Evolutionary conservation across 306 rosid genomes (phyloP).

Genomic region (Medicago truncatula): MtrunA17r5.0-ANR NC_053042.1:5392001-5392500

Average conservation of each 20-base stretch:
- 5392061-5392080: slow-evolving; percentile 90
- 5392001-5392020: slow-evolving; percentile 97
- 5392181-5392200: slow-evolving; percentile 52
- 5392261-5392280: slow-evolving; percentile 52
- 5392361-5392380: slow-evolving; percentile 58
- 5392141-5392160: slow-evolving; percentile 56
- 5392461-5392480: slow-evolving; percentile 58
- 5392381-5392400: slow-evolving; percentile 68
- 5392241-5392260: slow-evolving; percentile 52
- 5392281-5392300: slow-evolving; percentile 25
- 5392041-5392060: slow-evolving; percentile 87
- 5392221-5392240: slow-evolving; percentile 53
- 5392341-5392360: slow-evolving; percentile 49
- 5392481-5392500: slow-evolving; percentile 57
- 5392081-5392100: slow-evolving; percentile 95
- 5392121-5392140: slow-evolving; percentile 59
- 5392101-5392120: slow-evolving; percentile 63
- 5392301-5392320: slow-evolving; percentile 36
- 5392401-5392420: slow-evolving; percentile 62
- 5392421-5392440: slow-evolving; percentile 75
- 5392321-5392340: slow-evolving; percentile 59
- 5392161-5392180: slow-evolving; percentile 46
- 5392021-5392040: slow-evolving; percentile 85
- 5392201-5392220: slow-evolving; percentile 47
- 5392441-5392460: slow-evolving; percentile 62